Evolutionary conservation across 306 rosid species (phyloP), one percentile per base, ranked within the genome.

Genomic region (Oxytropis ochrocephala): DNA sequence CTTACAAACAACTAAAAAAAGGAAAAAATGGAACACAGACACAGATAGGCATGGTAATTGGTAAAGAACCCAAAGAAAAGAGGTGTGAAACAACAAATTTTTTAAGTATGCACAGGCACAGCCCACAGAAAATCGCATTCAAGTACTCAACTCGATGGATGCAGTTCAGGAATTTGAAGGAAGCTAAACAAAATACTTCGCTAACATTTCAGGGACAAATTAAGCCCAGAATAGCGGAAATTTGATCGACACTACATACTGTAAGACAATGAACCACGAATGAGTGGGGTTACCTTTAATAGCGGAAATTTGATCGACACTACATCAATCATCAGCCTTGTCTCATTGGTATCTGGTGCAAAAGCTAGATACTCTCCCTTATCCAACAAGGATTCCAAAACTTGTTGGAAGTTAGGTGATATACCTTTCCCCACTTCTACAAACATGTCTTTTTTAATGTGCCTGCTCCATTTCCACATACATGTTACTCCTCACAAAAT

Each of bases 371-470:
- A 81, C 79, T 93, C 98, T 76, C 82, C 89, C 51, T 79, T 47
- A 9, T 72, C 82, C 85, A 44, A 58, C 69, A 93, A 85, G 12
- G 79, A 81, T 67, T 79, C 82, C 78, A 93, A 73, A 63, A 93
- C 61, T 78, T 85, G 85, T 82, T 85, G 85, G 76, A 93, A 85
- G 80, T 63, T 88, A 19, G 97, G 98, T 65, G 98, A 93, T 30
- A 81, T 76, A 44, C 92, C 98, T 78, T 78, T 82, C 65, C 98
- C 98, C 77, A 93, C 94, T 88, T 93, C 98, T 62, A 86, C 89
- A 76, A 85, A 87, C 90, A 88, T 77, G 13, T 64, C 87, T 70
- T 84, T 81, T n/a, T 33, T 77, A 54, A 93, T 82, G 81, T 93
- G 81, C 91, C 98, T 93, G 89, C 53, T 60, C 81, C 78, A 83